These are phyloP conservation scores for Globisporangium spiculum DNA, from an alignment of 352 stramenopile species.

Conservation along the genomic window DNA sequence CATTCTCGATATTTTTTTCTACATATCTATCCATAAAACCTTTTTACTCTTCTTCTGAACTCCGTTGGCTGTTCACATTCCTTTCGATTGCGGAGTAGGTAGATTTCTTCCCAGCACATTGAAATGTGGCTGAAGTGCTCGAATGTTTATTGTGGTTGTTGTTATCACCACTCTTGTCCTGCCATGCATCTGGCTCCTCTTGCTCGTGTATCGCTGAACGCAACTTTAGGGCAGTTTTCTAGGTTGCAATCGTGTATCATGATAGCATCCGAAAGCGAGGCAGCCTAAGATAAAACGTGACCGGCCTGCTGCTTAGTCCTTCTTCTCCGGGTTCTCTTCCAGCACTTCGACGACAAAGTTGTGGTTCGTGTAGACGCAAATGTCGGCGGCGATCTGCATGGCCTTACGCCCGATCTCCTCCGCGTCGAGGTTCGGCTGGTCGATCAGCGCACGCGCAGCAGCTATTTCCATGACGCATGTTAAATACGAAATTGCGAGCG, in stretches of 20 bases:
- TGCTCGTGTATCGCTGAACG: background rate
- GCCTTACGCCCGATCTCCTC: slow-evolving; percentile 92
- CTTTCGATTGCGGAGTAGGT: background rate
- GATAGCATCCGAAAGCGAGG: background rate
- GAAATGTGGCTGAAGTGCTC: background rate
- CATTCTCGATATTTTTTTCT: slow-evolving; percentile 5
- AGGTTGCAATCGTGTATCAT: background rate
- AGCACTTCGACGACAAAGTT: slow-evolving; percentile 95
- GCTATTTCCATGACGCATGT: background rate
- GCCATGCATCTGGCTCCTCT: background rate
- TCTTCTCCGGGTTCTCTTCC: slow-evolving; percentile 54
- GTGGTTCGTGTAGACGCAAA: slow-evolving; percentile 99
- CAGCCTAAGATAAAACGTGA: background rate
- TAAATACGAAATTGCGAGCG: background rate
- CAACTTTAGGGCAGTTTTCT: background rate
- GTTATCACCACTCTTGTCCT: background rate
- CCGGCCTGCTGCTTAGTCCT: slow-evolving; percentile 25
- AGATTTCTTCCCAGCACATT: background rate
- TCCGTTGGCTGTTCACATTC: background rate
- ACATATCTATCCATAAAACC: slow-evolving; percentile 8
- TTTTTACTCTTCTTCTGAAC: background rate
- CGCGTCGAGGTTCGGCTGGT: slow-evolving; percentile 90
- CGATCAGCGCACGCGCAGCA: slow-evolving; percentile 94
- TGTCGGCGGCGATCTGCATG: slow-evolving; percentile 96
- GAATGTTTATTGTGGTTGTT: background rate